phyloP scores from a whole-genome alignment of 441 rosid genomes.

The Syzygium syzygioides region DNA sequence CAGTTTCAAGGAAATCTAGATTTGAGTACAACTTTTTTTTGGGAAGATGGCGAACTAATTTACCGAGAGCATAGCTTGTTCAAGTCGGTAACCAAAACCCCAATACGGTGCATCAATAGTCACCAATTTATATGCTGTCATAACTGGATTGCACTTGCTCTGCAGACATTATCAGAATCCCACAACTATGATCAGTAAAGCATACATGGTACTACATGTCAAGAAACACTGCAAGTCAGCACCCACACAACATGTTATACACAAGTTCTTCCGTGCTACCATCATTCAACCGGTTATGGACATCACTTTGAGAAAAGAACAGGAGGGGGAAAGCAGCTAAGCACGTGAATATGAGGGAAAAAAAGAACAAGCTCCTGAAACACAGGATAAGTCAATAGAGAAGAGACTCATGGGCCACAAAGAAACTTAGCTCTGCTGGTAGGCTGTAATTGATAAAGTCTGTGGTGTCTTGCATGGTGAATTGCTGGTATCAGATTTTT shows the following conservation, averaged over 20 bases:
- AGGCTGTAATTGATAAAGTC: not conserved
- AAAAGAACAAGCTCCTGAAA: not conserved
- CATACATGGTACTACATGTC: not conserved
- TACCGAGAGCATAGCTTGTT: conserved; percentile 61
- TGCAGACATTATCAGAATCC: conserved; percentile 19
- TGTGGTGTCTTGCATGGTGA: not conserved
- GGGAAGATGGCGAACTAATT: not conserved
- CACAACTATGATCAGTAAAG: not conserved
- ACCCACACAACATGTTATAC: not conserved
- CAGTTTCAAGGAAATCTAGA: not conserved
- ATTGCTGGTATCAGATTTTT: not conserved
- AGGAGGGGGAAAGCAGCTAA: not conserved
- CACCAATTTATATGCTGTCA: conserved; percentile 67
- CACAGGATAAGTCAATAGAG: not conserved
- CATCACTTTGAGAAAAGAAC: not conserved
- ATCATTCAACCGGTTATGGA: not conserved
- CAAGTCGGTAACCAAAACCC: conserved; percentile 67
- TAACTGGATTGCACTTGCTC: conserved; percentile 52
- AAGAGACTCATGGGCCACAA: not conserved
- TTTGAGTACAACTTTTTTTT: not conserved
- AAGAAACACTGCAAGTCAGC: not conserved
- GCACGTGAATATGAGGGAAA: not conserved
- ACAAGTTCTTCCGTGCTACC: not conserved
- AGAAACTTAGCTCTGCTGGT: not conserved
- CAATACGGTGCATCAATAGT: conserved; percentile 70